Evolutionary conservation across 768 basidiomycete species (phyloP).

Genomic region (Rhodotorula sphaerocarpa): DNA sequence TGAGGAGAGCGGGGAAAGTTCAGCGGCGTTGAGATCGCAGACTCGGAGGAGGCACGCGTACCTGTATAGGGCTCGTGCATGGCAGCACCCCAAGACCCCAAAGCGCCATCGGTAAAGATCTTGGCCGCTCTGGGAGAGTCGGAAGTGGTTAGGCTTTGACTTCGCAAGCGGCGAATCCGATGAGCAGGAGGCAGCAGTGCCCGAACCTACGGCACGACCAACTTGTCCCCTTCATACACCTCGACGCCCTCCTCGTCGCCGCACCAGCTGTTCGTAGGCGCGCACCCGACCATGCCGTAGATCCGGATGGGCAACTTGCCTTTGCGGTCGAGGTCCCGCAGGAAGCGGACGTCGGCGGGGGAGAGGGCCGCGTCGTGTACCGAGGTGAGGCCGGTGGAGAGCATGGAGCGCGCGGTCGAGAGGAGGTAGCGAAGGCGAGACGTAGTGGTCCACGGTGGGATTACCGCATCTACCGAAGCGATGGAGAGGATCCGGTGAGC

Average conservation of each 20-base stretch:
- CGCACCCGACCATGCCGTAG: slow-evolving; percentile 41
- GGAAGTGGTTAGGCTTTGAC: neutral
- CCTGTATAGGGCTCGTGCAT: slow-evolving; percentile 62
- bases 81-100: slow-evolving; percentile 88
- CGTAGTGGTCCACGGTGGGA: slow-evolving; percentile 55
- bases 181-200: neutral
- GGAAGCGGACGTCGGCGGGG: slow-evolving; percentile 55
- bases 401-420: slow-evolving; percentile 58
- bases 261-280: slow-evolving; percentile 54
- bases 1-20: too few relatives aligned
- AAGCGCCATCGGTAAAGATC: slow-evolving; percentile 72
- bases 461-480: slow-evolving; percentile 1
- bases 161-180: slow-evolving; percentile 34
- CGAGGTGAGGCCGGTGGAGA: slow-evolving; percentile 71
- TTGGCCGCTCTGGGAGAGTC: slow-evolving; percentile 55
- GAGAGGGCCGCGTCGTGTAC: slow-evolving; percentile 71
- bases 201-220: slow-evolving; percentile 49
- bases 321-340: slow-evolving; percentile 48
- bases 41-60: too few relatives aligned
- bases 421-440: slow-evolving; percentile 58
- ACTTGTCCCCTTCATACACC: slow-evolving; percentile 56
- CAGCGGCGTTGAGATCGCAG: too few relatives aligned
- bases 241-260: slow-evolving; percentile 52
- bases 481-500: neutral
- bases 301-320: slow-evolving; percentile 58